These are phyloP conservation scores for Flaveria bidentis DNA, from an alignment of 129 eudicot species.

Conservation along the genomic window DNA sequence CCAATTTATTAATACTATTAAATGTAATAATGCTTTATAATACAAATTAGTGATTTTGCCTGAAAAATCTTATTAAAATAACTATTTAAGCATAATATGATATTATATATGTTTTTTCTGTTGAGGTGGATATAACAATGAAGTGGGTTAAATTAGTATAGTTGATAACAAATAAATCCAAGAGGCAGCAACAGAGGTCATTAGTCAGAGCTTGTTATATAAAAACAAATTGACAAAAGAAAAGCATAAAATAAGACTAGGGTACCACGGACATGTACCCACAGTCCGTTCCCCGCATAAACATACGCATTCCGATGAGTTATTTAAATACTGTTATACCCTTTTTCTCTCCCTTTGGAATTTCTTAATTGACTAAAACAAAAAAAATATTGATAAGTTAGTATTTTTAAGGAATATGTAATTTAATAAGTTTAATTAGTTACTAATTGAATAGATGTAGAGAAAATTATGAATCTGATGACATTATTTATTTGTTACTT, in stretches of 20 bases:
- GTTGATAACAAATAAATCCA: slow-evolving; percentile 4
- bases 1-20: neutral
- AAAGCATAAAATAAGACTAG: slow-evolving; percentile 28
- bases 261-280: slow-evolving; percentile 67
- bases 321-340: slow-evolving; percentile 2
- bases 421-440: too few relatives aligned
- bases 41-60: neutral
- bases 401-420: too few relatives aligned
- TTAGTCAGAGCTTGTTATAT: slow-evolving; percentile 17
- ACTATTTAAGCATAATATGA: too few relatives aligned
- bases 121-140: neutral
- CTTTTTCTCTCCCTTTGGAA: slow-evolving; percentile 19
- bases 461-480: neutral
- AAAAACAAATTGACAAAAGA: neutral
- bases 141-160: too few relatives aligned
- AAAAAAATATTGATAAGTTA: too few relatives aligned
- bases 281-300: slow-evolving; percentile 17
- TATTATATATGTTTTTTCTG: too few relatives aligned
- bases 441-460: neutral
- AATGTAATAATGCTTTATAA: too few relatives aligned
- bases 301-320: slow-evolving; percentile 8
- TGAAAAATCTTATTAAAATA: too few relatives aligned
- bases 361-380: neutral
- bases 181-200: neutral
- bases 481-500: neutral